Base-by-base conservation (phyloP, 2,329 filamentous ascomycete genomes). In the Falciphora oryzae region DNA sequence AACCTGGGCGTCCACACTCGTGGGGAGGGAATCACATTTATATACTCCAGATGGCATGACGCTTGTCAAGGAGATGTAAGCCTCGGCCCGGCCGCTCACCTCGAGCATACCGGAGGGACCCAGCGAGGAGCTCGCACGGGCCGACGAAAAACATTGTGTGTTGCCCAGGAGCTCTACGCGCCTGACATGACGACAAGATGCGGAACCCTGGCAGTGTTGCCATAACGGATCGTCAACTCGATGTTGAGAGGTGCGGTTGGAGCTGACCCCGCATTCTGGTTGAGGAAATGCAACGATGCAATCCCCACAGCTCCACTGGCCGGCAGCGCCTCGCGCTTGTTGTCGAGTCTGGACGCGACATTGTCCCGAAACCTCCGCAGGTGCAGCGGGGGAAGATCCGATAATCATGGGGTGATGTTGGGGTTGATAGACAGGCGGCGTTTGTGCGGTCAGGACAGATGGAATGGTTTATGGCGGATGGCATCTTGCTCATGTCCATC, bases 191-290 rank as follows among this genome's bases (percentile, higher is more conserved):
- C 38, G 1, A 22, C 2, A 44, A 44, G 38, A 44, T 22, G 13
- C 18, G 18, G 14, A 44, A 44, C 38, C 38, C 38, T 44, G 38
- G 38, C 18, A 44, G 38, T 44, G 38, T 16, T 44, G 18, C 44
- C 22, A n/a, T n/a, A 2, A 53, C 44, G 44, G 44, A 53, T 53
- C 44, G 44, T 53, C 44, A 53, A 22, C 7, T 53, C 22, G 44
- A 53, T 29, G 25, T 31, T 58, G 25, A 58, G 57, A 58, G 57
- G 28, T 58, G 57, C 57, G 57, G 25, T 58, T 58, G 57, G 57
- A 27, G 57, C 13, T 18, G 28, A 58, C 57, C 57, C 57, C 57
- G 57, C 57, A 58, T 31, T 53, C 44, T 53, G 38, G 7, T 10
- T n/a, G 4, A n/a, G 14, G 16, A 2, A 53, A 53, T 53, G 44